Evolutionary conservation across 352 stramenopile genomes (phyloP).

Genomic region (Globisporangium nodosum): DNA sequence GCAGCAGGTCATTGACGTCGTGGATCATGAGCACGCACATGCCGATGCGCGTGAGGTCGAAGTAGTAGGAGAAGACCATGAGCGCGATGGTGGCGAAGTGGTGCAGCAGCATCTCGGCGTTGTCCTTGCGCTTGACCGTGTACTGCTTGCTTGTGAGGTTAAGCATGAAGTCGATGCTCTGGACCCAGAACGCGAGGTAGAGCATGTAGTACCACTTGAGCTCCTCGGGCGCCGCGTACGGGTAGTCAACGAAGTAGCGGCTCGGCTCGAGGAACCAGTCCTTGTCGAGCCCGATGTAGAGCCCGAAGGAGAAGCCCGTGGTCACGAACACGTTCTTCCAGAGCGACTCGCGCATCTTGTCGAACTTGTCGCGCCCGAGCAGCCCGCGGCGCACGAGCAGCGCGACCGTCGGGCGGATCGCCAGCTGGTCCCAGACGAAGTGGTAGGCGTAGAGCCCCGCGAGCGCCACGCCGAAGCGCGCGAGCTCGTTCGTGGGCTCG

Average conservation of each 20-base stretch:
- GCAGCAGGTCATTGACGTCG: constrained; percentile 73
- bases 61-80: constrained; percentile 72
- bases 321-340: constrained; percentile 78
- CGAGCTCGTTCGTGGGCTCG: constrained; percentile 38
- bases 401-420: constrained; percentile 49
- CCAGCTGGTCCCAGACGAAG: constrained; percentile 54
- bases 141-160: constrained; percentile 79
- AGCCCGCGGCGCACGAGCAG: constrained; percentile 33
- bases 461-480: constrained; percentile 53
- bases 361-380: constrained; percentile 52
- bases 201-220: constrained; percentile 85
- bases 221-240: constrained; percentile 34
- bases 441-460: constrained; percentile 65
- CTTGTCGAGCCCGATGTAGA: constrained; percentile 56
- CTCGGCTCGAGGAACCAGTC: constrained; percentile 74
- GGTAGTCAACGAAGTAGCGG: constrained; percentile 59
- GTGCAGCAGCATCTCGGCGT: constrained; percentile 76
- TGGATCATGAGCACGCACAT: constrained; percentile 82
- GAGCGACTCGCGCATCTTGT: constrained; percentile 82
- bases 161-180: constrained; percentile 83
- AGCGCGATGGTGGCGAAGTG: constrained; percentile 73
- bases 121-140: constrained; percentile 79
- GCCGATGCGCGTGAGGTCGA: constrained; percentile 63
- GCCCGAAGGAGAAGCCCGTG: constrained; percentile 48
- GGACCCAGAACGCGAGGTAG: constrained; percentile 78